Conservation (phyloP, 176 grass and related monocot species). For the Phoenix roebelenii region DNA sequence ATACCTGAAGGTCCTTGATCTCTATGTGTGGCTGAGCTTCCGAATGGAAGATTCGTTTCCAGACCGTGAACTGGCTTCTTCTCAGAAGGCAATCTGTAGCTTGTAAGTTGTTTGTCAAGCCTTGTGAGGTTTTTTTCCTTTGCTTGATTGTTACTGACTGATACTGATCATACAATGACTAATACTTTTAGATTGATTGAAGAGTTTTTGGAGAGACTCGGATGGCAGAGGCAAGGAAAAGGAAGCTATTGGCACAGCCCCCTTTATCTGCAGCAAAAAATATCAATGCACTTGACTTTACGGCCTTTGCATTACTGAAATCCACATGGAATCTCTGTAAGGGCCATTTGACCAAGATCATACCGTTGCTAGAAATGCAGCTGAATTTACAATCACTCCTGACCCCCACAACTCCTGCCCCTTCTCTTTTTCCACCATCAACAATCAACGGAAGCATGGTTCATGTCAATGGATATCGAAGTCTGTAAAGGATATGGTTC, state of each 20-base stretch:
- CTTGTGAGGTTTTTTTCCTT: neutral
- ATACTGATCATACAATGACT: neutral
- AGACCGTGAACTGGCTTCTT: slow-evolving; percentile 71
- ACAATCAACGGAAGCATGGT: too few relatives aligned
- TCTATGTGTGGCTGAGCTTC: slow-evolving; percentile 98
- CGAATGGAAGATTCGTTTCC: slow-evolving; percentile 87
- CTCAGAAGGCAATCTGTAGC: slow-evolving; percentile 89
- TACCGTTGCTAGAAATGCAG: too few relatives aligned
- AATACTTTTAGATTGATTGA: slow-evolving; percentile 13
- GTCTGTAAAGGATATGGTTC: too few relatives aligned
- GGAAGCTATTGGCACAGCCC: neutral
- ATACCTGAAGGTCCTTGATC: slow-evolving; percentile 65
- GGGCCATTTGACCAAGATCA: too few relatives aligned
- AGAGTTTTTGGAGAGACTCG: slow-evolving; percentile 14
- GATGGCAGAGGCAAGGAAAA: neutral
- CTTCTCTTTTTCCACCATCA: too few relatives aligned
- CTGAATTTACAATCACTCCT: too few relatives aligned
- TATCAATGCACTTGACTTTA: neutral
- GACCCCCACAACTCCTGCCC: too few relatives aligned
- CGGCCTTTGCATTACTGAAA: neutral
- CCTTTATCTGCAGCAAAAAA: slow-evolving; percentile 8
- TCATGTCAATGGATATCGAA: too few relatives aligned
- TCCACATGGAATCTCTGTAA: neutral
- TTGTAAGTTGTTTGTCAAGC: slow-evolving; percentile 40
- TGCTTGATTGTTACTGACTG: neutral